A percentile compares a stretch with the other conserved stretches of the same genome.
Evolutionary conservation across 805 yeast species (phyloP).

Genomic region (Yarrowia osloensis): DNA sequence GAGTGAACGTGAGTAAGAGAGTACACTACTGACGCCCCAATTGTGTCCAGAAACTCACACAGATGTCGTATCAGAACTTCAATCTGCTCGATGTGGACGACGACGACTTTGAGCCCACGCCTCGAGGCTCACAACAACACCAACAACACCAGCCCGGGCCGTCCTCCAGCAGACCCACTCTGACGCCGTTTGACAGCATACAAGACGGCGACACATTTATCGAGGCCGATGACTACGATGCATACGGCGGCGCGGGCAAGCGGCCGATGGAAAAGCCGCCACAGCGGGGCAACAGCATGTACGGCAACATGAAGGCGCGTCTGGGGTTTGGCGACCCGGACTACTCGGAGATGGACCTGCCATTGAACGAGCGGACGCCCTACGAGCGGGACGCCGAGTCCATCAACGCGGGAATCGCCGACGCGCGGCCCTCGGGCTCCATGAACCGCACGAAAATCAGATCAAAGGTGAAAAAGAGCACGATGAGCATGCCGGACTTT

Average conservation of each 20-base stretch:
- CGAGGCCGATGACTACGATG: conserved; percentile 28
- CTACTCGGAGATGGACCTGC: conserved; percentile 41
- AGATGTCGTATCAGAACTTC: conserved; percentile 29
- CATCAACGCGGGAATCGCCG: conserved; percentile 9
- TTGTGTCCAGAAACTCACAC: background rate
- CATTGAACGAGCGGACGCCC: conserved; percentile 36
- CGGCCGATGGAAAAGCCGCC: conserved; percentile 31
- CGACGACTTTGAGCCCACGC: conserved; percentile 2
- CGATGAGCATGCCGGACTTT: conserved; percentile 38
- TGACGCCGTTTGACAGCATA: conserved; percentile 13
- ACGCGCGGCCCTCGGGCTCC: conserved; percentile 7
- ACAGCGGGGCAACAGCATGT: conserved; percentile 35
- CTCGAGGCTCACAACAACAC: background rate
- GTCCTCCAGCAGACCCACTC: conserved; percentile 13
- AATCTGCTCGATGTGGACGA: conserved; percentile 25
- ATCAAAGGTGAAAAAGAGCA: conserved; percentile 33
- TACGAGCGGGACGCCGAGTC: conserved; percentile 6
- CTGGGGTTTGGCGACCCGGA: conserved; percentile 37
- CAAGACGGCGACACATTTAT: conserved; percentile 28
- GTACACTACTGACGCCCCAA: background rate
- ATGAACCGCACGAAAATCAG: conserved; percentile 29
- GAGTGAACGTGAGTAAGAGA: conserved; percentile 5
- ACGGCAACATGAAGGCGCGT: conserved; percentile 36
- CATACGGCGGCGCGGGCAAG: background rate
- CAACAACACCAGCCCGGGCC: background rate